Percentiles rank a stretch among this genome's conserved stretches.
Conservation (phyloP, 306 rosid genomes). For the Heteromeles arbutifolia region DNA sequence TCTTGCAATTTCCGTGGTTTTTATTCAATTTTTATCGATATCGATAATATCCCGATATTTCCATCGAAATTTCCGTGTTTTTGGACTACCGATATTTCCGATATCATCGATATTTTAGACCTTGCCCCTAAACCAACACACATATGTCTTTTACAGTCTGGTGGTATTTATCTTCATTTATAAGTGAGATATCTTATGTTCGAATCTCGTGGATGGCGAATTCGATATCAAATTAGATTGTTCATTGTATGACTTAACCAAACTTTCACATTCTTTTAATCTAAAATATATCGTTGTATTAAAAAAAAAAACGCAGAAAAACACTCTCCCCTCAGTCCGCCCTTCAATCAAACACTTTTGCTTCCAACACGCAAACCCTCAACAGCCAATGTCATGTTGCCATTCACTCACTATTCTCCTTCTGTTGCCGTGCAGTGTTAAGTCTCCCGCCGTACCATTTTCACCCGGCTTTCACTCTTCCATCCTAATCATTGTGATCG, state of each 20-base stretch:
- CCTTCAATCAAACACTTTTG: slow-evolving; percentile 13
- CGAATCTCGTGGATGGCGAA: rapidly evolving
- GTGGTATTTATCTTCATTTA: rapidly evolving
- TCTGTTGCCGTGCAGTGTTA: background rate
- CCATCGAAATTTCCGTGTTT: too few species aligned
- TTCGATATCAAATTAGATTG: rapidly evolving
- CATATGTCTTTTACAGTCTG: too few species aligned
- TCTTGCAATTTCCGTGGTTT: too few species aligned
- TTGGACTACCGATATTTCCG: too few species aligned
- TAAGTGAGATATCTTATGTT: too few species aligned
- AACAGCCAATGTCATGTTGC: background rate
- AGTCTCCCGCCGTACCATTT: background rate
- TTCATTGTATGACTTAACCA: rapidly evolving
- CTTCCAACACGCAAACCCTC: slow-evolving; percentile 30
- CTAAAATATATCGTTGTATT: rapidly evolving
- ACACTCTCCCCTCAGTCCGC: background rate
- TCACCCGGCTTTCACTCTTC: background rate
- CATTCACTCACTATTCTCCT: slow-evolving; percentile 1
- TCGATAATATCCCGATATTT: too few species aligned
- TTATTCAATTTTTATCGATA: too few species aligned
- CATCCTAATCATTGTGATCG: background rate
- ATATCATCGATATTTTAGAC: too few species aligned
- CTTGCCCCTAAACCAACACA: background rate
- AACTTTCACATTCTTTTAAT: rapidly evolving
- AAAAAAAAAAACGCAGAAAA: background rate